A percentile compares a stretch with the other conserved stretches of the same genome.
phyloP scores from a whole-genome alignment of 441 rosid genomes.

The Kokia cookei region DNA sequence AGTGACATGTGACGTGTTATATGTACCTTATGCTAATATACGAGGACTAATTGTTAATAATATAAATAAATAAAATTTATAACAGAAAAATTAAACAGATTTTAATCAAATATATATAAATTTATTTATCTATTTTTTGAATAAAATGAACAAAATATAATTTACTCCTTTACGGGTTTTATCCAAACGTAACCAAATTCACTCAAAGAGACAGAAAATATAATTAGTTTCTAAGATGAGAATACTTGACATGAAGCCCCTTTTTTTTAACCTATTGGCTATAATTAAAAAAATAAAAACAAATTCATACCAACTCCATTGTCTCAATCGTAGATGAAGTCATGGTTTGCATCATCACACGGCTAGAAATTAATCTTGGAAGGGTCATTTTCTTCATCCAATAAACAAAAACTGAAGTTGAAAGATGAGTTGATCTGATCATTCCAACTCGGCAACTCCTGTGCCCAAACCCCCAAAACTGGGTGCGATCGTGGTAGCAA shows the following conservation, averaged over 20 bases:
- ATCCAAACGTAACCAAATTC: not conserved
- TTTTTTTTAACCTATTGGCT: not conserved
- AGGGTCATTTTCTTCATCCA: slow-evolving; percentile 41
- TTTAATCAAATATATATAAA: no score
- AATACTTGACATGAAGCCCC: not conserved
- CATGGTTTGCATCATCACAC: slow-evolving; percentile 35
- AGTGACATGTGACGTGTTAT: no score
- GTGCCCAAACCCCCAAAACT: slow-evolving; percentile 13
- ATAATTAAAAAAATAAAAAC: not conserved
- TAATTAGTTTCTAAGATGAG: not conserved
- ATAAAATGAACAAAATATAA: no score
- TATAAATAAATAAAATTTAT: no score
- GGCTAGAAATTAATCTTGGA: slow-evolving; percentile 11
- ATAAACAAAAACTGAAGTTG: slow-evolving; percentile 23
- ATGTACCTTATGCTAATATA: no score
- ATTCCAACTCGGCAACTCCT: not conserved
- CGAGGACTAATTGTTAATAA: no score
- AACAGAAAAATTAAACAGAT: no score
- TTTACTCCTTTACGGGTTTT: not conserved
- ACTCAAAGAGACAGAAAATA: not conserved
- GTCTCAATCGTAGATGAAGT: slow-evolving; percentile 29
- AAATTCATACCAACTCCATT: slow-evolving; percentile 20
- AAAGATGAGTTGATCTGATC: slow-evolving; percentile 24
- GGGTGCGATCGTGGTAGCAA: slow-evolving; percentile 11
- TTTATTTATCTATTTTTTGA: no score